Percentiles rank a stretch among this genome's conserved stretches.
Conservation (phyloP, 2,329 filamentous ascomycete species). For the Talaromyces amestolkiae region DNA sequence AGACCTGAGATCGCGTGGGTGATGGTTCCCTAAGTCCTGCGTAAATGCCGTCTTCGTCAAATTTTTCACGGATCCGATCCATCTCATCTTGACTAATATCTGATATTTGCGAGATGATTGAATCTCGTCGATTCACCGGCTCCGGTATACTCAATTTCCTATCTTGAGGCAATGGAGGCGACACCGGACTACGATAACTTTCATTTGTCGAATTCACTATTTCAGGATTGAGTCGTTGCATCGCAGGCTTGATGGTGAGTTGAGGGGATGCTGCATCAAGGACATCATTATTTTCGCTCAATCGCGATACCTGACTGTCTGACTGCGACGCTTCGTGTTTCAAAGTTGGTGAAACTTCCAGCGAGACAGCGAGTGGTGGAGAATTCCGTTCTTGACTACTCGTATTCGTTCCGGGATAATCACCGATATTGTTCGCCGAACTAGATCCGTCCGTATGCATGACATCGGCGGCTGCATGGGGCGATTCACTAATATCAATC, state of each 20-base stretch:
- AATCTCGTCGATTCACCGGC: neutral
- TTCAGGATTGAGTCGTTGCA: neutral
- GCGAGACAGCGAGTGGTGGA: neutral
- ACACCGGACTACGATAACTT: neutral
- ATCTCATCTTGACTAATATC: slow-evolving; percentile 19
- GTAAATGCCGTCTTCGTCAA: slow-evolving; percentile 18
- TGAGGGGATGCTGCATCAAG: neutral
- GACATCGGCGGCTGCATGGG: neutral
- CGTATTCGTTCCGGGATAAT: neutral
- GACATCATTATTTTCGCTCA: neutral
- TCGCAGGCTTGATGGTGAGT: neutral
- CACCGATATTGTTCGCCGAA: neutral
- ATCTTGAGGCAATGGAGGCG: slow-evolving; percentile 4
- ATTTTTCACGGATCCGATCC: slow-evolving; percentile 17
- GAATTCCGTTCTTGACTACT: neutral
- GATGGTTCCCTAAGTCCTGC: neutral
- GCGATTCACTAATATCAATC: neutral
- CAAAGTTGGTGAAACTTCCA: neutral
- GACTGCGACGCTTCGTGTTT: neutral
- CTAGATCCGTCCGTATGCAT: neutral
- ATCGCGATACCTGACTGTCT: neutral
- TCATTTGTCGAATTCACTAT: neutral
- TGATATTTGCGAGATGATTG: slow-evolving; percentile 16
- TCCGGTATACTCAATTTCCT: neutral
- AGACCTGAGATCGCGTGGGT: slow-evolving; percentile 15